These are phyloP conservation scores for Suillus alpinus DNA, from an alignment of 768 basidiomycete species.

Conservation along the genomic window DNA sequence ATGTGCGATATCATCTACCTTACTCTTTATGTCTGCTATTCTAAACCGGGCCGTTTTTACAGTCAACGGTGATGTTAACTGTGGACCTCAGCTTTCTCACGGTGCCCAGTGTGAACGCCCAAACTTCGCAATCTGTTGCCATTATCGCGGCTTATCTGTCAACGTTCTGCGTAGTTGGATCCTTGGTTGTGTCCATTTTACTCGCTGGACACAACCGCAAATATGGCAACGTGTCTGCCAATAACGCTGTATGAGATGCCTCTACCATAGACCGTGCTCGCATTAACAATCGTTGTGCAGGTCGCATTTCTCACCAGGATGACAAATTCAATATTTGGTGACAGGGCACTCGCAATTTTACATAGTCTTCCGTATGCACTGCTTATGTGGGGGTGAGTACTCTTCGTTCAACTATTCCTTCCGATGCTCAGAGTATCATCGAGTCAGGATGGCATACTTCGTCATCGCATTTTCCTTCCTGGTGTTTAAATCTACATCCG, in stretches of 20 bases:
- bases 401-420: not conserved
- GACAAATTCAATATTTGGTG: not conserved
- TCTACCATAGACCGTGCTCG: not conserved
- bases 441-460: not conserved
- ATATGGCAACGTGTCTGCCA: not conserved
- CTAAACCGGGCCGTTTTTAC: not conserved
- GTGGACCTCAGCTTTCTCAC: conserved; percentile 33
- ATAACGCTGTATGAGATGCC: not conserved
- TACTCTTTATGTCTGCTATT: no score
- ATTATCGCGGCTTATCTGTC: conserved; percentile 5
- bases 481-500: not conserved
- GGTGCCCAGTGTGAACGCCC: conserved; percentile 26
- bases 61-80: conserved; percentile 34
- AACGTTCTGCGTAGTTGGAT: conserved; percentile 7
- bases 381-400: conserved; percentile 1
- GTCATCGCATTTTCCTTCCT: not conserved
- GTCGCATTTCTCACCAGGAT: not conserved
- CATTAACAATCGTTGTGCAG: not conserved
- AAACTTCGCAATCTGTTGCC: conserved; percentile 10
- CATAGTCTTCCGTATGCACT: conserved; percentile 1
- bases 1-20: not conserved
- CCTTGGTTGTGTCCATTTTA: conserved; percentile 7
- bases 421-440: not conserved
- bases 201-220: not conserved
- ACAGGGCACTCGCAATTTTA: not conserved